Evolutionary conservation across 1,284 basidiomycete genomes (phyloP).

Genomic region (Golubevia sp.): DNA sequence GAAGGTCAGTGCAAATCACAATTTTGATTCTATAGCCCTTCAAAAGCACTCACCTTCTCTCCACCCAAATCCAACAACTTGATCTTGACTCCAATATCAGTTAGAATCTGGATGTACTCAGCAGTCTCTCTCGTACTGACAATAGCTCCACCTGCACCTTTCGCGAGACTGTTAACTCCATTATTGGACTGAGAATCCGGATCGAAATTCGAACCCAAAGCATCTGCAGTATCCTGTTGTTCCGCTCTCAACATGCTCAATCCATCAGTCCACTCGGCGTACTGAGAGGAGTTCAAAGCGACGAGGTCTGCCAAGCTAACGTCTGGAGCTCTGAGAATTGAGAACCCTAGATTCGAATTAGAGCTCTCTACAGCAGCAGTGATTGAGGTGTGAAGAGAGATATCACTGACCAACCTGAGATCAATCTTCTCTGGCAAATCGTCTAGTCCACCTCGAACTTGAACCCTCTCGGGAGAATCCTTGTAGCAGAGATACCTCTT

Average conservation of each 20-base stretch:
- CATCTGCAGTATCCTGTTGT: not conserved
- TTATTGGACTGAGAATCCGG: too few relatives aligned
- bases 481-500: conserved; percentile 80
- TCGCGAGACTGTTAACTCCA: too few relatives aligned
- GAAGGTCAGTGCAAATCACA: too few relatives aligned
- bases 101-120: conserved; percentile 65
- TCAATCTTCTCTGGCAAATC: conserved; percentile 75
- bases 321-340: conserved; percentile 34
- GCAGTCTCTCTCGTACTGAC: conserved; percentile 49
- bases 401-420: conserved; percentile 55
- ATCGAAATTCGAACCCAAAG: not conserved
- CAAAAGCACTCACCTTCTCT: too few relatives aligned
- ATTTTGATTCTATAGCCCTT: too few relatives aligned
- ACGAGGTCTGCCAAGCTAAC: conserved; percentile 72
- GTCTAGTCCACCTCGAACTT: conserved; percentile 77
- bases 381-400: conserved; percentile 11
- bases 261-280: conserved; percentile 96
- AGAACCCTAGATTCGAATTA: conserved; percentile 21
- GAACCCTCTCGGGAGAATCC: conserved; percentile 76
- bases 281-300: conserved; percentile 79
- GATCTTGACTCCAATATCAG: conserved; percentile 91
- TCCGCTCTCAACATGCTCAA: conserved; percentile 71
- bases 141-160: conserved; percentile 17
- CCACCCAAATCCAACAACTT: conserved; percentile 70
- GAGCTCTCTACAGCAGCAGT: not conserved